These are phyloP conservation scores for Triticum monococcum DNA, from an alignment of 176 grass and related monocot species.

Conservation along the genomic window DNA sequence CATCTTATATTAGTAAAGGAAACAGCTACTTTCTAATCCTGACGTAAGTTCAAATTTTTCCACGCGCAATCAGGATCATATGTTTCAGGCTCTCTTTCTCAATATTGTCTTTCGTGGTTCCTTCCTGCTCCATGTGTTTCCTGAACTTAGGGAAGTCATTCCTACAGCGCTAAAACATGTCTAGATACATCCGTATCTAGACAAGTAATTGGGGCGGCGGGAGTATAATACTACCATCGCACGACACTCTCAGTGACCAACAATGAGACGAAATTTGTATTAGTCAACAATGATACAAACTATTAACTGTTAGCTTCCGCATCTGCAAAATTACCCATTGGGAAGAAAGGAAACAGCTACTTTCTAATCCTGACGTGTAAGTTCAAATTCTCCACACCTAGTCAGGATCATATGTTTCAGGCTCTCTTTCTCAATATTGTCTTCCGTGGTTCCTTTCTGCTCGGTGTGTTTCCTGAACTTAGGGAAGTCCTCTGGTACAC, in stretches of 20 bases:
- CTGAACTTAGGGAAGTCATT: conserved; percentile 56
- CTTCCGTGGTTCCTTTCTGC: conserved; percentile 83
- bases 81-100: conserved; percentile 69
- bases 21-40: conserved; percentile 25
- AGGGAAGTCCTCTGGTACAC: conserved; percentile 67
- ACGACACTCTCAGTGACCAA: conserved; percentile 18
- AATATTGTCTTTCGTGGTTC: conserved; percentile 66
- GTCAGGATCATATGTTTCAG: conserved; percentile 39
- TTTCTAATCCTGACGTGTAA: conserved; percentile 22
- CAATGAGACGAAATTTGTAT: conserved; percentile 10
- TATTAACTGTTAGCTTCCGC: not conserved
- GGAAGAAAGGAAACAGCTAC: conserved; percentile 5
- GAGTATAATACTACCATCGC: conserved; percentile 16
- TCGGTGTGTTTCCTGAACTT: conserved; percentile 36
- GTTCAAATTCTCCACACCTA: conserved; percentile 23
- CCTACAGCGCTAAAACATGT: conserved; percentile 33
- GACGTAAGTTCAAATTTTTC: not conserved
- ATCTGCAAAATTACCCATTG: conserved; percentile 11
- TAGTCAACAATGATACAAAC: not conserved
- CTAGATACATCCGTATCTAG: too few relatives aligned
- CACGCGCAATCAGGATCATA: conserved; percentile 21
- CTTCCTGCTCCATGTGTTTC: conserved; percentile 43
- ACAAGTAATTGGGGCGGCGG: too few relatives aligned
- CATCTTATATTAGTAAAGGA: too few relatives aligned
- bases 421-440: conserved; percentile 63